These are phyloP conservation scores for Nicotiana undulata DNA, from an alignment of 257 asterid species.

Conservation along the genomic window DNA sequence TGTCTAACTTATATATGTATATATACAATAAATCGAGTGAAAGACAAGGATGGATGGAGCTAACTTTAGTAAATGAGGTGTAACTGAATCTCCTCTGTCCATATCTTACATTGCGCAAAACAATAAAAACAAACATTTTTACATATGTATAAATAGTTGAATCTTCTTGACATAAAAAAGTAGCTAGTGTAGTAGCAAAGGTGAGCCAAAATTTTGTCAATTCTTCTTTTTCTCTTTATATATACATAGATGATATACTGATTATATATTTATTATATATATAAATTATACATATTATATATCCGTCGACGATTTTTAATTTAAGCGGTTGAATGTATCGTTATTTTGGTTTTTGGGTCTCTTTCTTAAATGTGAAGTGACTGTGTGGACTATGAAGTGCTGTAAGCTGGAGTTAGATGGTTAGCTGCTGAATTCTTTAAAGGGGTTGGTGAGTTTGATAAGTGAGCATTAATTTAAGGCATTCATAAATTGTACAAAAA, in stretches of 20 bases:
- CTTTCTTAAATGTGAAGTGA: neutral
- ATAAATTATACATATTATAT: no score
- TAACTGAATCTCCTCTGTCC: neutral
- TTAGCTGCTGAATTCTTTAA: neutral
- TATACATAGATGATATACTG: no score
- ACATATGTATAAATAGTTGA: no score
- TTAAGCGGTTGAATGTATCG: no score
- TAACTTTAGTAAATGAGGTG: neutral
- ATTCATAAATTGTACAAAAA: neutral
- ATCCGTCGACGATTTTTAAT: no score
- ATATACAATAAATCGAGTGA: neutral
- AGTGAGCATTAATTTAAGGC: neutral
- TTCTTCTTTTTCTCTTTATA: no score
- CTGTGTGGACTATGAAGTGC: neutral
- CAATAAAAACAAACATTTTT: neutral
- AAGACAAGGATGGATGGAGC: no score
- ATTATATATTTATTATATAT: no score
- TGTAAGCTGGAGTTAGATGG: neutral
- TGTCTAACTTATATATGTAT: neutral
- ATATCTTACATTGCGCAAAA: neutral
- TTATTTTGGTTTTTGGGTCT: no score
- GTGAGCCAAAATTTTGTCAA: no score
- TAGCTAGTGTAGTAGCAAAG: no score
- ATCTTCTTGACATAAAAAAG: no score
- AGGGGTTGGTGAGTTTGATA: neutral